A percentile compares a stretch with the other conserved stretches of the same genome.
These are phyloP conservation scores for Pseudopithomyces maydicus DNA, from an alignment of 2,329 filamentous ascomycete species.

Conservation along the genomic window DNA sequence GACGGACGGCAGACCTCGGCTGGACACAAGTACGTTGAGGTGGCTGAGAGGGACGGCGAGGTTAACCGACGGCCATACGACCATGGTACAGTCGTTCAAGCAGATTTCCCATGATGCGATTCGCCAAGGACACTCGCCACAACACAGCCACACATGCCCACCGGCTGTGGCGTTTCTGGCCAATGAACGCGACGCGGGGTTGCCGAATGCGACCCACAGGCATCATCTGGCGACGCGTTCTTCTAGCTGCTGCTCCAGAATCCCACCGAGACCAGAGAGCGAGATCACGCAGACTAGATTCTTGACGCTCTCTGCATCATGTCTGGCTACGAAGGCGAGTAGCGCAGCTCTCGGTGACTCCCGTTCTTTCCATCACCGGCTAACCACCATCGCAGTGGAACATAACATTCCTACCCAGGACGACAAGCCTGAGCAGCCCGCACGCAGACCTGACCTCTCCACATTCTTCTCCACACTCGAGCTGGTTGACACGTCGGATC, in stretches of 20 bases:
- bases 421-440: constrained; percentile 42
- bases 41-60: not conserved
- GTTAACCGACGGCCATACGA: not conserved
- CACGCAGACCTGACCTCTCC: constrained; percentile 66
- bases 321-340: constrained; percentile 54
- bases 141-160: not conserved
- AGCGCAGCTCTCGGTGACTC: constrained; percentile 10
- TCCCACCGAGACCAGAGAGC: constrained; percentile 6
- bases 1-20: not conserved
- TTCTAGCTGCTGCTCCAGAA: constrained; percentile 2
- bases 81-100: not conserved
- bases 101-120: no score
- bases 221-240: constrained; percentile 12
- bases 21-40: not conserved
- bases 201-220: constrained; percentile 1
- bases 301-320: constrained; percentile 29
- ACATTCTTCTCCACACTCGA: constrained; percentile 69
- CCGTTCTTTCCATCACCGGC: constrained; percentile 2
- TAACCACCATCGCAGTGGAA: constrained; percentile 47
- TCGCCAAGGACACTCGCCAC: not conserved
- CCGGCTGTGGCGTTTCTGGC: not conserved
- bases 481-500: constrained; percentile 59
- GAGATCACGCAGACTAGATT: not conserved
- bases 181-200: constrained; percentile 1
- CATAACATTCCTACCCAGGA: constrained; percentile 52